Conservation (phyloP, 2,329 filamentous ascomycete species). For the Aspergillus sergii region DNA sequence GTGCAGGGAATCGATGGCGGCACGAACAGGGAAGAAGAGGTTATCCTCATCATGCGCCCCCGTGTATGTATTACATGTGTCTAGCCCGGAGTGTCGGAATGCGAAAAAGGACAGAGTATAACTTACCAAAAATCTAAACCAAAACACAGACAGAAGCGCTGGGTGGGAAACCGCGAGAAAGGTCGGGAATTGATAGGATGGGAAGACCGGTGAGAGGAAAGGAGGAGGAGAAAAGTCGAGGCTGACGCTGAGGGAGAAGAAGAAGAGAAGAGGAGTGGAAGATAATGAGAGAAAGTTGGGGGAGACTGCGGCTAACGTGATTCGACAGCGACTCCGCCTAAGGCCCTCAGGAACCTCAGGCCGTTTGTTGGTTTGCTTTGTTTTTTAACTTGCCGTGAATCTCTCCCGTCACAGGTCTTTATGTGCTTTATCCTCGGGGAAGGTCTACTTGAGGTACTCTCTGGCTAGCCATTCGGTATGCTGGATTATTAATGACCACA, state of each 20-base stretch:
- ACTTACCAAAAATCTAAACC: slow-evolving; percentile 10
- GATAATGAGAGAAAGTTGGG: slow-evolving; percentile 6
- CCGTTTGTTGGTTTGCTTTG: not conserved
- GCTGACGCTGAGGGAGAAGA: slow-evolving; percentile 7
- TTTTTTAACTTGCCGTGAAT: slow-evolving; percentile 10
- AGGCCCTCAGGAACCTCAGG: slow-evolving; percentile 2
- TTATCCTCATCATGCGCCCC: not conserved
- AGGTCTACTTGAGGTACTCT: not conserved
- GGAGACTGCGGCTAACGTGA: slow-evolving; percentile 14
- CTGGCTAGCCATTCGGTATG: not conserved
- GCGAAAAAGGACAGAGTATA: slow-evolving; percentile 4
- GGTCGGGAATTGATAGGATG: not conserved
- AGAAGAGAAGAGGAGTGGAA: slow-evolving; percentile 12
- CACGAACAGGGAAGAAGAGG: not conserved
- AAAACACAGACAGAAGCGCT: slow-evolving; percentile 8
- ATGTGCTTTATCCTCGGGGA: not conserved
- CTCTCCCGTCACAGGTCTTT: not conserved
- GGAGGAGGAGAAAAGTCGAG: slow-evolving; percentile 12
- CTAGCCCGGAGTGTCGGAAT: not conserved
- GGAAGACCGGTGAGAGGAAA: slow-evolving; percentile 1
- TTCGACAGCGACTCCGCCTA: slow-evolving; percentile 21
- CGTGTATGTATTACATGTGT: not conserved
- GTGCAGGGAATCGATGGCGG: not conserved
- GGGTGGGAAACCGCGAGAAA: not conserved
- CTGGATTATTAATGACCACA: not conserved